Conservation (phyloP, 306 rosid species). For the Trifolium subterraneum region DNA sequence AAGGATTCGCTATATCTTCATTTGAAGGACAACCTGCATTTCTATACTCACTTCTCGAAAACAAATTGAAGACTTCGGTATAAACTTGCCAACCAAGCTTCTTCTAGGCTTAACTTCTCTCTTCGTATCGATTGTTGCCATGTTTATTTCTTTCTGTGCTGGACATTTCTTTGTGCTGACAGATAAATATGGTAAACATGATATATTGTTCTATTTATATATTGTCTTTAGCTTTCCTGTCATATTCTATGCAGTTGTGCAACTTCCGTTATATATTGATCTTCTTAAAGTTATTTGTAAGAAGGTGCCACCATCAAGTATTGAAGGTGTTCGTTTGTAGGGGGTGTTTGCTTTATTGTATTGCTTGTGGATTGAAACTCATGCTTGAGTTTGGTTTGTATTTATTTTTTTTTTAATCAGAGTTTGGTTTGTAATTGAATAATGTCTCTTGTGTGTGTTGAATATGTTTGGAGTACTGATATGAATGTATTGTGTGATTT, state of each 20-base stretch:
- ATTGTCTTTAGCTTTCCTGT: conserved; percentile 49
- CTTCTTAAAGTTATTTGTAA: conserved; percentile 35
- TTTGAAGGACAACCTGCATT: too few species aligned
- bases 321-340: background rate
- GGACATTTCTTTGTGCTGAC: conserved; percentile 54
- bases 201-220: conserved; percentile 42
- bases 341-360: background rate
- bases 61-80: conserved; percentile 49
- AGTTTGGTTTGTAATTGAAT: background rate
- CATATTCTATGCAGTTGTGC: conserved; percentile 50
- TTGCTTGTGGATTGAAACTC: background rate
- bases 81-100: conserved; percentile 51
- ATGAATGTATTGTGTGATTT: too few species aligned
- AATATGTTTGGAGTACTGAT: background rate
- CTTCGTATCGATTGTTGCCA: conserved; percentile 52
- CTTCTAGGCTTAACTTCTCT: conserved; percentile 54
- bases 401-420: too few species aligned
- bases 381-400: too few species aligned
- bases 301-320: background rate
- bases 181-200: conserved; percentile 31
- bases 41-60: conserved; percentile 35
- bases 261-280: conserved; percentile 58
- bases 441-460: background rate
- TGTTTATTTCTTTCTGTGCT: conserved; percentile 55
- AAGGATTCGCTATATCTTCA: conserved; percentile 47